Base-by-base conservation (phyloP, 2,329 filamentous ascomycete genomes). In the Apiospora phragmitis region DNA sequence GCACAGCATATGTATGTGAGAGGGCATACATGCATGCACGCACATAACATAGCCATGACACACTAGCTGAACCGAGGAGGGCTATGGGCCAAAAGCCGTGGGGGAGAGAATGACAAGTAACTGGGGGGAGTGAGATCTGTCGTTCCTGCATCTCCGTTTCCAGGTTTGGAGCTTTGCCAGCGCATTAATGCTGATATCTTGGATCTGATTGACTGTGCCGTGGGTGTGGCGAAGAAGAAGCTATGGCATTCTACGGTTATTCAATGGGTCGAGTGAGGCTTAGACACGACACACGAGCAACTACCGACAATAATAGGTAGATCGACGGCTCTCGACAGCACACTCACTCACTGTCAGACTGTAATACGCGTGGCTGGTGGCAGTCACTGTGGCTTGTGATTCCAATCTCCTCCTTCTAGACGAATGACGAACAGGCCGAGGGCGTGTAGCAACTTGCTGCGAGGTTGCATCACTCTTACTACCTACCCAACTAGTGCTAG, bases 91-190 rank as follows among this genome's bases (percentile, higher is more conserved):
- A n/a, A 9, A 21, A 21, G 43, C 43, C 9, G 21, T n/a, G 43
- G 18, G 18, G 21, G 43, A 47, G 21, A 8, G 21, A 47, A 41
- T 41, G 38, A 41, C 38, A 41, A 49, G 18, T 49, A 49, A 29
- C 12, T 3, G 5, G 26, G 29, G 7, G 3, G n/a, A n/a, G 21
- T n/a, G 55, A 62, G 55, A 62, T 62, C 55, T 62, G 55, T 38
- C 55, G 55, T 62, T 62, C 55, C 55, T 62, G 55, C 55, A 62
- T 62, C 51, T 59, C 51, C 51, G 51, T 59, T 32, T 51, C 4
- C 51, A 47, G 8, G 21, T n/a, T 11, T 7, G 7, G 45, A 21
- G 45, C 11, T 4, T 43, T 18, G 12, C 16, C 42, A 18, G 42
- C 3, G 38, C 8, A 12, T 42, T 11, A 26, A 5, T 14, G 14